Conservation (phyloP, 192 early-diverging fungal genomes). For the Coemansia sp. region DNA sequence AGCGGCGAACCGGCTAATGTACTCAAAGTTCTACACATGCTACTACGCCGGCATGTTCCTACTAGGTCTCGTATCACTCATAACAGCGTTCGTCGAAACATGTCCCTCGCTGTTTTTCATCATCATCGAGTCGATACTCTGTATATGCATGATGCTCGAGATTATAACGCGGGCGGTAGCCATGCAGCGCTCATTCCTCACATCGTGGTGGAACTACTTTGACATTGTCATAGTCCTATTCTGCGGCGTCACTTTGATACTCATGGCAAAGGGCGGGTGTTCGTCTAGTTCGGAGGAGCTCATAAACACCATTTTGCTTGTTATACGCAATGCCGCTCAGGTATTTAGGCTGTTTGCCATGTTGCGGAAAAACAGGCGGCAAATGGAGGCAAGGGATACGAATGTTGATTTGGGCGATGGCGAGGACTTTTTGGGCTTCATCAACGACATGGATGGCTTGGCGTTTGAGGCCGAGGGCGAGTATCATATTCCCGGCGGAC, state of each 20-base stretch:
- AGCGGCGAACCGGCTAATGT: conserved; percentile 59
- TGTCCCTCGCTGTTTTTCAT: conserved; percentile 69
- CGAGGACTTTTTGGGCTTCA: conserved; percentile 34
- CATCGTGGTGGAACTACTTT: conserved; percentile 70
- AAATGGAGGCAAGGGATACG: conserved; percentile 29
- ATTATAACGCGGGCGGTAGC: conserved; percentile 65
- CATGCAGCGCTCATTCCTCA: conserved; percentile 53
- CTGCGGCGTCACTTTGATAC: conserved; percentile 65
- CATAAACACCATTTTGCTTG: conserved; percentile 67
- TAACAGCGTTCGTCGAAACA: conserved; percentile 41
- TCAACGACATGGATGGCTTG: conserved; percentile 39
- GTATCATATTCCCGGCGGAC: conserved; percentile 19
- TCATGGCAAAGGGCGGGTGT: conserved; percentile 63
- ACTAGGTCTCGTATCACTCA: conserved; percentile 52
- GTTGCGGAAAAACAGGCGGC: conserved; percentile 57
- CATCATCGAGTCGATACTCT: conserved; percentile 66
- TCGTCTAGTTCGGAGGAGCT: conserved; percentile 67
- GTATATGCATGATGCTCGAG: conserved; percentile 74
- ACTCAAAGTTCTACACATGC: conserved; percentile 59
- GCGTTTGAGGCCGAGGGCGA: conserved; percentile 17
- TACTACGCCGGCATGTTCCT: conserved; percentile 56
- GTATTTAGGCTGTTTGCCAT: conserved; percentile 66
- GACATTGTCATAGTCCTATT: conserved; percentile 68
- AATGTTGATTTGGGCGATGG: conserved; percentile 32
- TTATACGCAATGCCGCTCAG: conserved; percentile 73